Evolutionary conservation across 1,284 basidiomycete species (phyloP), one percentile per base, ranked within the genome.

Genomic region (Earliella scabrosa): DNA sequence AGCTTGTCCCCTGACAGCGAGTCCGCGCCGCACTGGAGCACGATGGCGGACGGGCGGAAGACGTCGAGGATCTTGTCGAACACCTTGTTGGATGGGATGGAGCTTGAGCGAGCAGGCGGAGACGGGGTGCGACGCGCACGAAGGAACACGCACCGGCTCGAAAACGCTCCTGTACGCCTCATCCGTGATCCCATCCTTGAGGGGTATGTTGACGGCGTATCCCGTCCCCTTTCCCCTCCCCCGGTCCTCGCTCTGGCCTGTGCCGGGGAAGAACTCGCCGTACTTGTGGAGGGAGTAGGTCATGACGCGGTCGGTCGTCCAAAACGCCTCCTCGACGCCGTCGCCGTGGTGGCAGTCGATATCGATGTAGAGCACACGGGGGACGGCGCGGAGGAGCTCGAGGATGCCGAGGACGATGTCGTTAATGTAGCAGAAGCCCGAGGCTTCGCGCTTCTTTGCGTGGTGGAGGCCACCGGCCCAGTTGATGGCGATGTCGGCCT

Each of bases 271-370:
- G 73, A 94, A 99, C 68, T 98, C 95, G 21, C 97, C 96, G 68
- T 92, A 98, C 69, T 95, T 94, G 80, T 99, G 97, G 71, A 99
- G 97, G 38, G 91, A 91, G 71, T 88, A 88, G 3, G 97, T 98
- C 90, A 98, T 95, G 64, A 99, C 97, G 50, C 97, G 82, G 71
- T 99, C 92, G 3, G 95, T 98, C 23, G 93, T 95, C 73, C 98
- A 98, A 78, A 99, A 99, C 1, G 97, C 97, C 71, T 99, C 97
- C 68, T 99, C 97, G 32, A 99, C 97, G 18, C 97, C 97, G 69
- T 99, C 97, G 7, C 97, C 97, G 67, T 99, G 97, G 72, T 98
- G 97, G 54, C 95, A 95, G 73, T 99, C 97, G 54, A 99, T 97
- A 73, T 99, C 97, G 70, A 99, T 92, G 73, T 99, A 99, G 23